phyloP scores from a whole-genome alignment of 306 rosid genomes.

The Rosa persica region DNA sequence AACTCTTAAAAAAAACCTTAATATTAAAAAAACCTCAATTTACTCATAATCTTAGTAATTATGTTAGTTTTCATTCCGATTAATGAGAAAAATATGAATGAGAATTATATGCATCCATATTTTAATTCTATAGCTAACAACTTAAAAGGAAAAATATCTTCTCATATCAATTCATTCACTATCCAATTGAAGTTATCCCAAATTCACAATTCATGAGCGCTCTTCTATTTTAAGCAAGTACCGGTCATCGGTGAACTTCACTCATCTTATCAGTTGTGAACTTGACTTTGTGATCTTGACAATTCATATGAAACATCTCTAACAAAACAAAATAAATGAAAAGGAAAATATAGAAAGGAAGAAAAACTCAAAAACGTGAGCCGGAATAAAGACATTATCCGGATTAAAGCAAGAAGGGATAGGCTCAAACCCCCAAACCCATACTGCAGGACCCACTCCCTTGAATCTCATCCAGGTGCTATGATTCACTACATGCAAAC shows the following conservation, averaged over 20 bases:
- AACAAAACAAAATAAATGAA: neutral
- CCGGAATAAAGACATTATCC: neutral
- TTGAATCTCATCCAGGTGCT: neutral
- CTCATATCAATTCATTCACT: no score
- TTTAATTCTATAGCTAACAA: no score
- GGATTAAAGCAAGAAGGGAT: neutral
- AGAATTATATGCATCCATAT: no score
- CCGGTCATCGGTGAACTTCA: neutral
- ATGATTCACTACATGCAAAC: neutral
- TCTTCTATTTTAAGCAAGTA: no score
- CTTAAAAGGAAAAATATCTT: no score
- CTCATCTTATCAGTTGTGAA: neutral
- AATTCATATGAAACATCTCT: slow-evolving; percentile 1
- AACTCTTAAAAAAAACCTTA: no score
- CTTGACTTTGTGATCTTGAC: neutral
- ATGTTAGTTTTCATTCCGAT: no score
- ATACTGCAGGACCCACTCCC: neutral
- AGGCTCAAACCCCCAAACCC: neutral
- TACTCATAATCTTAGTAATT: no score
- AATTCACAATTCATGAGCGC: no score
- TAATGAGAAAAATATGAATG: no score
- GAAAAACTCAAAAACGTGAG: neutral
- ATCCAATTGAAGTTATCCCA: no score
- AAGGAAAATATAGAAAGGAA: neutral
- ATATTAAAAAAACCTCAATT: no score